Conservation (phyloP, 129 eudicot genomes). For the Centrapalus pauciflorus region DNA sequence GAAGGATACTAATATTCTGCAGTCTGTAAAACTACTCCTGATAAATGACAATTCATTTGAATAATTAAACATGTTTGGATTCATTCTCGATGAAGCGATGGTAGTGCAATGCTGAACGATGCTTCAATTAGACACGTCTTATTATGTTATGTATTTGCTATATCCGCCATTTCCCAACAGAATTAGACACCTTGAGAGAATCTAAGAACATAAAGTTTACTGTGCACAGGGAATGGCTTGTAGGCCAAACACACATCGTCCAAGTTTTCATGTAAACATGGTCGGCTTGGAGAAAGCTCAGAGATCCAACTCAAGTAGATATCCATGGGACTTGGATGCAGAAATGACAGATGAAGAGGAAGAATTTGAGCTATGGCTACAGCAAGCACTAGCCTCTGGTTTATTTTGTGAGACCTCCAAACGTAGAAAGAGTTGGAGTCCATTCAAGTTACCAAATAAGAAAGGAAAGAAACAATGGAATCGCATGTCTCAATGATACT, state of each 20-base stretch:
- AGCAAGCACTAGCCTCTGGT: constrained; percentile 94
- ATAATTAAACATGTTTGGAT: too few species aligned
- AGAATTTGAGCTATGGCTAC: constrained; percentile 90
- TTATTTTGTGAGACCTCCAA: constrained; percentile 80
- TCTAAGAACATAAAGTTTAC: neutral
- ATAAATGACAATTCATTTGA: too few species aligned
- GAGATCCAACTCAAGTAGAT: constrained; percentile 60
- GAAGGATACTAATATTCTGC: too few species aligned
- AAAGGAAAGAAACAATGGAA: constrained; percentile 67
- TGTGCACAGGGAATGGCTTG: constrained; percentile 88
- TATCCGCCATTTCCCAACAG: too few species aligned
- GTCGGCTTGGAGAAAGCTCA: constrained; percentile 80
- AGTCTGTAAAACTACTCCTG: neutral
- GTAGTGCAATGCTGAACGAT: too few species aligned
- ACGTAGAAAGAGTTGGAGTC: constrained; percentile 93
- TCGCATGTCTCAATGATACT: constrained; percentile 19
- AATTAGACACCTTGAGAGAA: too few species aligned
- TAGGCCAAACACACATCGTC: constrained; percentile 92
- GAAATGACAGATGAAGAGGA: constrained; percentile 90
- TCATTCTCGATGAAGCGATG: too few species aligned
- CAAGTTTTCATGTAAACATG: constrained; percentile 97
- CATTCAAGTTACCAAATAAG: constrained; percentile 70
- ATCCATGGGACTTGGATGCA: constrained; percentile 89
- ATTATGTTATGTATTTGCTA: too few species aligned
- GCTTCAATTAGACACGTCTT: too few species aligned